These are phyloP conservation scores for Cladorrhinum samala DNA, from an alignment of 495 filamentous ascomycete species.

Conservation along the genomic window DNA sequence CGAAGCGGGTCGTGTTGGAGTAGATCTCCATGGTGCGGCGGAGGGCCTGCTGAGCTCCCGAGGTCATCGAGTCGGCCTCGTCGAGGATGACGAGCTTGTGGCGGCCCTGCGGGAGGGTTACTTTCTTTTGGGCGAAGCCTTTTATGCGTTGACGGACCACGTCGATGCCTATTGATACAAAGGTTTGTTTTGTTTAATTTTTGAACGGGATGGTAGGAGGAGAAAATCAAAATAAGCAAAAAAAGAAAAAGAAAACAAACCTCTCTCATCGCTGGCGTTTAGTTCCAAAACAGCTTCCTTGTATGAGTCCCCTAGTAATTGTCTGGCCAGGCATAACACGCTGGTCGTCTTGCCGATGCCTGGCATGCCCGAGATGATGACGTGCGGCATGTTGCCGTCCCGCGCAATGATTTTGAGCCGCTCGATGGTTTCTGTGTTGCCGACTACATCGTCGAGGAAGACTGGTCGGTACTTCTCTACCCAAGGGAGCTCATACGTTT, in stretches of 20 bases:
- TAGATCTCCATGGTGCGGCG: constrained; percentile 99
- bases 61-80: constrained; percentile 97
- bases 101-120: constrained; percentile 81
- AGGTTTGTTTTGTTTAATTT: not conserved
- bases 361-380: constrained; percentile 99
- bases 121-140: constrained; percentile 98
- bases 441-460: constrained; percentile 93
- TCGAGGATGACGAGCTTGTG: constrained; percentile 98
- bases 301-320: constrained; percentile 87
- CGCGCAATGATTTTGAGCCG: constrained; percentile 97
- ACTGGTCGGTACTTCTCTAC: constrained; percentile 97
- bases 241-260: too few species aligned
- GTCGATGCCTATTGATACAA: constrained; percentile 63
- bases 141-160: constrained; percentile 99
- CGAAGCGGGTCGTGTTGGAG: constrained; percentile 91
- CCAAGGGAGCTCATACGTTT: constrained; percentile 89
- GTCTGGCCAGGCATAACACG: constrained; percentile 85
- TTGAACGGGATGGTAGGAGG: not conserved
- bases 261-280: constrained; percentile 94
- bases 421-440: constrained; percentile 96
- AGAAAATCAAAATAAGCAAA: too few species aligned
- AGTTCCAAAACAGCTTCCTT: constrained; percentile 96
- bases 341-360: constrained; percentile 99
- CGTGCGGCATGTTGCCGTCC: constrained; percentile 98
- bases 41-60: constrained; percentile 91